Base-by-base conservation (phyloP, 1,284 basidiomycete genomes). In the Psilocybe mexicana region DNA sequence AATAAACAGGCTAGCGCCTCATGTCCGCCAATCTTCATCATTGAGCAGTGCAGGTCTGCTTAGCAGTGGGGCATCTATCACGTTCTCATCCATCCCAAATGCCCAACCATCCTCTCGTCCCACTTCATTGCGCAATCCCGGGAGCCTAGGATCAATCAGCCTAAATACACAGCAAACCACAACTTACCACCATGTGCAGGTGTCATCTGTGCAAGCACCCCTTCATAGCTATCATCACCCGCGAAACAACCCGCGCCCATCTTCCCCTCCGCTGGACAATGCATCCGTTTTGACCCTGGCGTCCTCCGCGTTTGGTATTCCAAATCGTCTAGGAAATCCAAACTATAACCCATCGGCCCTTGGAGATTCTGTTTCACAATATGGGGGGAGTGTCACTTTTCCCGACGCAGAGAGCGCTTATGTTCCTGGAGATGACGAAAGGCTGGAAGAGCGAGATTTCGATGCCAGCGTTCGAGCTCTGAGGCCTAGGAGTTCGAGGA, bases 251-350 rank as follows among this genome's bases (percentile, higher is more conserved):
- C 96, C 96, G 2, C 86, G 91, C 23, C 96, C 96, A 12, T 88
- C 89, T 5, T 93, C 91, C 1, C 89, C 93, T 8, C 96, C 96
- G 0, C 79, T 87, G 25, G 94, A 96, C 69, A 95, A 98, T 69
- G 96, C 96, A 0, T 95, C 92, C 3, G 79, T 96, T 51, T 78
- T 98, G 46, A 98, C 96, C 0, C 84, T 98, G 10, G 96, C 96
- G 2, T 95, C 93, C 11, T 96, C 93, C 2, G 94, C 93, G 1
- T 96, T 92, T 70, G 94, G 84, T 0, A 77, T 88, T 50, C 84
- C 87, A 10, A 82, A 82, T 35, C 72, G 75, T 62, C 57, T 75
- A 64, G 65, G 76, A 66, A 64, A 74, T 56, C 63, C 72, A 58
- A 63, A 72, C 63, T 74, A 79, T 74, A 65, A 78, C 35, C 72